Evolutionary conservation across 2,329 filamentous ascomycete species (phyloP), one percentile per base, ranked within the genome.

Genomic region (Hawksworthiomyces lignivorus): DNA sequence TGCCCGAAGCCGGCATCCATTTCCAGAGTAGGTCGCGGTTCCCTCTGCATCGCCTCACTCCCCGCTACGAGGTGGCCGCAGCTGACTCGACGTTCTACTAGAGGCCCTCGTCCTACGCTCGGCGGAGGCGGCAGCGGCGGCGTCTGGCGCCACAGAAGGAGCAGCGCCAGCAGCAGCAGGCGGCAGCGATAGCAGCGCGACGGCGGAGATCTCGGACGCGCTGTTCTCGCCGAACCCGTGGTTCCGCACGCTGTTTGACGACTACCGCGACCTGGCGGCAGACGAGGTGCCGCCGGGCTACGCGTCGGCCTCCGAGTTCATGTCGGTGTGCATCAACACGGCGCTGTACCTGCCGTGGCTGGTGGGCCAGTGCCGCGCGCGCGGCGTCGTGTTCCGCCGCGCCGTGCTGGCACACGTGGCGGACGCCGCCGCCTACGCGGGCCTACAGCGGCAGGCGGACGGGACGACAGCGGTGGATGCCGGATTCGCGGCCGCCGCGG

Each of bases 261-360:
- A 90, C 62, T 90, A 80, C 61, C 74, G 76, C 47, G 65, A 78
- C 44, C 61, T 90, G 4, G 56, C 71, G 5, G 59, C 70, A 26
- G 61, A 65, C 9, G 70, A 83, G 51, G 65, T 94, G 2, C 75
- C 77, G 0, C 53, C 65, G 0, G 84, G 75, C 15, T 75, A 82
- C 40, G 81, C 87, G 46, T 83, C 82, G 10, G 88, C 80, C 19
- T 84, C 77, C 38, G 69, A 73, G 42, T 95, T 92, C 61, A 87
- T 77, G 7, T 90, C 85, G 1, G 81, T 95, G 30, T 96, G 89
- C 64, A 90, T 96, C 60, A 96, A 97, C 64, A 86, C 86, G 0
- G 78, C 84, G 31, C 64, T 96, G 44, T 97, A 96, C 63, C 77
- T 96, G 3, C 79, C 86, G 4, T 96, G 85, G 78, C 79, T 97